A percentile compares a stretch with the other conserved stretches of the same genome.
Conservation (phyloP, 2,329 filamentous ascomycete species). For the Stylonectria norvegica region DNA sequence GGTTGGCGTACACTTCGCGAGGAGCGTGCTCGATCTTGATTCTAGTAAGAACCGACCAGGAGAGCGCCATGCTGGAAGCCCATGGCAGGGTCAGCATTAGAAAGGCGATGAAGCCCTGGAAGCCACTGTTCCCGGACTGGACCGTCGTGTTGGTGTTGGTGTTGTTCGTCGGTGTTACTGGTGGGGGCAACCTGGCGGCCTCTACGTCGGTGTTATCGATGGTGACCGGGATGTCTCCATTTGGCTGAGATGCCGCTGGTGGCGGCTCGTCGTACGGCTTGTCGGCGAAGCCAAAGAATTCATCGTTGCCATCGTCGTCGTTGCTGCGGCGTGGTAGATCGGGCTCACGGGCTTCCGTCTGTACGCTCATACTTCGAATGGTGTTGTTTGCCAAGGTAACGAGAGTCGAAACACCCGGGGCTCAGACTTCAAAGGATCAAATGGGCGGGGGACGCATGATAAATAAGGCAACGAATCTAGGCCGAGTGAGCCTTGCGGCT, state of each 20-base stretch:
- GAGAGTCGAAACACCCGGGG: too few relatives aligned
- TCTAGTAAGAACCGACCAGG: neutral
- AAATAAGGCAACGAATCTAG: too few relatives aligned
- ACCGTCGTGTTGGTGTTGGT: too few relatives aligned
- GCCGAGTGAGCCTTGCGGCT: too few relatives aligned
- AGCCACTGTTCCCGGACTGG: neutral
- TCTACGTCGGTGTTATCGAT: neutral
- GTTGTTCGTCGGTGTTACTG: too few relatives aligned
- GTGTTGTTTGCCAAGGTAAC: too few relatives aligned
- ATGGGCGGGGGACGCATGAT: too few relatives aligned
- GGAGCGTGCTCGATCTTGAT: neutral
- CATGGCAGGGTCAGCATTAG: neutral
- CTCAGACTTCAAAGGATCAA: too few relatives aligned
- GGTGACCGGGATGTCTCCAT: neutral
- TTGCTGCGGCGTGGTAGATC: too few relatives aligned
- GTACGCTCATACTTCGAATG: too few relatives aligned
- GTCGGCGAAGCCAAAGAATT: constrained; percentile 4
- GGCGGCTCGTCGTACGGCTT: neutral
- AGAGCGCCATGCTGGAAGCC: neutral
- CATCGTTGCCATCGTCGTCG: neutral
- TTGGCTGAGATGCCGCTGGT: neutral
- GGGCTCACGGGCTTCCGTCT: too few relatives aligned
- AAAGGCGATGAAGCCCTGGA: neutral
- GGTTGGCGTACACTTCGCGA: neutral
- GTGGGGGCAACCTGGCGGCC: too few relatives aligned